Conservation (phyloP, 768 basidiomycete species). For the Suillus subalutaceus region DNA sequence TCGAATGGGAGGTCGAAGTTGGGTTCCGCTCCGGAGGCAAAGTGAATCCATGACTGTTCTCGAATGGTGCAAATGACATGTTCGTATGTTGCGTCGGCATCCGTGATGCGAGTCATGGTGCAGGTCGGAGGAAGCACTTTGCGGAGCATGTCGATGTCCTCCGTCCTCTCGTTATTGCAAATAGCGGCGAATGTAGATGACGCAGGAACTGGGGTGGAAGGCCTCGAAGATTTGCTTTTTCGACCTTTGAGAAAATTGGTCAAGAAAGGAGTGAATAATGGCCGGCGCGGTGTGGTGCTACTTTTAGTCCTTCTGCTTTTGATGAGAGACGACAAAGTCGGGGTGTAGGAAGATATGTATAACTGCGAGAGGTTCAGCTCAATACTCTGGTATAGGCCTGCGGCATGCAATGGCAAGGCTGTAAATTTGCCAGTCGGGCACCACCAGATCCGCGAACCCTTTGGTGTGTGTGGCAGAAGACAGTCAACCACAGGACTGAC, state of each 20-base stretch:
- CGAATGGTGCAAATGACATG: conserved; percentile 17
- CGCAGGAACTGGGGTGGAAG: not conserved
- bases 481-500: conserved; percentile 21
- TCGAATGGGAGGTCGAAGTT: conserved; percentile 29
- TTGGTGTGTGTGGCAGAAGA: conserved; percentile 17
- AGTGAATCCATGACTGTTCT: conserved; percentile 34
- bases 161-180: not conserved
- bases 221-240: not conserved
- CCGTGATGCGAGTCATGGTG: conserved; percentile 28
- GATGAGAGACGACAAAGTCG: conserved; percentile 32
- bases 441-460: conserved; percentile 32
- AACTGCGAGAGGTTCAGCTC: conserved; percentile 24
- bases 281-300: conserved; percentile 14
- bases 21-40: conserved; percentile 42
- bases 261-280: conserved; percentile 26
- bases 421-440: conserved; percentile 29
- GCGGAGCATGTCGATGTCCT: conserved; percentile 20
- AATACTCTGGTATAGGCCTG: conserved; percentile 20
- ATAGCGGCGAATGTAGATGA: not conserved
- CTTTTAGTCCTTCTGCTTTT: conserved; percentile 16
- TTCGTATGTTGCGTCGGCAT: conserved; percentile 17
- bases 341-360: conserved; percentile 35
- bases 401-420: conserved; percentile 34
- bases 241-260: conserved; percentile 21
- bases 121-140: conserved; percentile 21